Evolutionary conservation across 257 asterid species (phyloP), one percentile per base, ranked within the genome.

Genomic region (Solanum bulbocastanum): DNA sequence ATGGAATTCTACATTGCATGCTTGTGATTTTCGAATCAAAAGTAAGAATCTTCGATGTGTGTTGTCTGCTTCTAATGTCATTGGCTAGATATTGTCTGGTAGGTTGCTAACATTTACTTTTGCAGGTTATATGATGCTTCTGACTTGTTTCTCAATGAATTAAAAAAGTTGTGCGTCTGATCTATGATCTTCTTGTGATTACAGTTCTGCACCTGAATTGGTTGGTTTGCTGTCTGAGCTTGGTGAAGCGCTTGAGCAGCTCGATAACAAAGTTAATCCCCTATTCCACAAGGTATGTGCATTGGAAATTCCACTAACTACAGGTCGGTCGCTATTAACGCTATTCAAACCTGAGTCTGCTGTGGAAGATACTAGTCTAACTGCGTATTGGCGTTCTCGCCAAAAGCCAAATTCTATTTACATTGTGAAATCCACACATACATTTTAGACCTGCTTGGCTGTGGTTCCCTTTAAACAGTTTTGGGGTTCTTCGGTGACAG

Each of bases 141-240:
- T 65, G 39, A 83, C 22, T 86, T 39, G 10, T 40, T 84, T 36
- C 20, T 74, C 82, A 22, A 22, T 20, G 36, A 10, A 74, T 18
- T 8, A 10, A 11, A 20, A 37, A 10, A 74, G 36, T 71, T 71
- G 40, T 88, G 52, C 86, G 44, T 66, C 76, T 56, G 62, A 83
- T 84, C 56, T 32, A 65, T 90, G 83, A 37, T 74, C 65, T 88
- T 65, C 88, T 93, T 85, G 84, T 91, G 90, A 86, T 89, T 46
- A 88, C 94, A 97, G 99, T 93, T 95, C 98, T 88, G 98, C 98
- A 78, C 99, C 99, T 9, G 98, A 96, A 91, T 88, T 97, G 88
- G 91, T 97, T 91, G 98, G 98, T 88, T 94, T 95, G 89, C 91
- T 96, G 89, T 90, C 98, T 22, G 98, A 95, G 93, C 95, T 97